Evolutionary conservation across 2,329 filamentous ascomycete genomes (phyloP), one percentile per base, ranked within the genome.

Genomic region (Hymenoscyphus repandus): DNA sequence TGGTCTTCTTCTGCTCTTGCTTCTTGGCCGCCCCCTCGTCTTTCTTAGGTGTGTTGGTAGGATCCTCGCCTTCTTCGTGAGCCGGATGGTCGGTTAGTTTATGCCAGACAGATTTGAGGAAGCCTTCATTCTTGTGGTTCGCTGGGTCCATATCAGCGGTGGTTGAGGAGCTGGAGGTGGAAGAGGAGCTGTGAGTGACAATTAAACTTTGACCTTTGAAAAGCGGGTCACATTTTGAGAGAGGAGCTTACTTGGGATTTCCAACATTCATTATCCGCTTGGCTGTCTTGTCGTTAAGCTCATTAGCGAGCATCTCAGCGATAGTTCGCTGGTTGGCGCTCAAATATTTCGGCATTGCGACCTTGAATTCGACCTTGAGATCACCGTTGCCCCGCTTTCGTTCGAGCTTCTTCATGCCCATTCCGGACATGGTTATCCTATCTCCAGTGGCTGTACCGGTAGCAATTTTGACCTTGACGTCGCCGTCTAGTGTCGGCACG

Each of bases 391-490:
- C 78, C 31, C 77, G 80, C 50, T 83, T 78, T 15, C 79, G 76
- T 55, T 80, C 77, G 10, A 99, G 76, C 62, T 88, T 86, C 71
- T 88, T 90, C 92, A 99, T 97, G 53, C 93, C 93, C 86, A 90
- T 90, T 6, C 92, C 92, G 1, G 82, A 75, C 15, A 99, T 75
- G 1, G 90, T 96, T 64, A 97, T 85, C 68, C 85, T 89, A 66
- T 99, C 93, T 47, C 93, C 93, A 2, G 91, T 95, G 59, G 83
- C 89, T 11, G 93, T 97, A 45, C 93, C 93, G 0, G 91, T 96
- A 17, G 83, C 83, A 31, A 99, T 86, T 70, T 90, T 92, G 63
- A 99, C 85, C 68, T 89, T 92, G 62, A 95, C 90, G 44, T 92
- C 81, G 45, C 88, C 90, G 59, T 96, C 90, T 20, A 99, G 77